Base-by-base conservation (phyloP, 352 stramenopile genomes). In the Phytophthora pseudosyringae region DNA sequence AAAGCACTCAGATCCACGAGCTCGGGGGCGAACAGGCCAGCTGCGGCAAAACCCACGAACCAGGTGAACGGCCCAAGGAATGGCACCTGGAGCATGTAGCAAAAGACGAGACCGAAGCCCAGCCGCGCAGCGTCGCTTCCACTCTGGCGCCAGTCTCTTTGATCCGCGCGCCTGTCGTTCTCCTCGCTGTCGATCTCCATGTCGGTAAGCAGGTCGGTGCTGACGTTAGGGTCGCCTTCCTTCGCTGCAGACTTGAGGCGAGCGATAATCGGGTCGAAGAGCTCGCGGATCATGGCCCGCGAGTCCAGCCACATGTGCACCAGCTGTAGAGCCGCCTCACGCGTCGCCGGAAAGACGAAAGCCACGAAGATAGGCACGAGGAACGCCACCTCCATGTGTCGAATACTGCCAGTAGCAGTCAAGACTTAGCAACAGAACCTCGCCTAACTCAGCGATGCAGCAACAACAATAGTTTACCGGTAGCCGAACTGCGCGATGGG, bases 1-100 rank as follows among this genome's bases (percentile, higher is more conserved):
- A 98, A 98, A 33, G 95, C 94, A 29, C 81, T 77, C 28, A 89
- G 58, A 28, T 89, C 77, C n/a, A 92, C 57, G 9, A 92, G 76
- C 44, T 92, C 83, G 1, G 83, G 81, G 0, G 83, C 74, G 49
- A 86, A 79, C 3, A 90, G 52, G 1, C 83, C 83, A 13, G 83
- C 83, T 4, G 81, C 75, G 29, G 83, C 74, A 49, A 92, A 92
- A 1, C 69, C 81, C 25, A 85, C 66, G 47, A 92, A 92, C 83
- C 83, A 92, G 21, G 80, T 65, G 33, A 92, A 88, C 12, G 83
- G 81, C 0, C 83, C 83, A 12, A 92, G 43, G 46, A 85, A 86
- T 13, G 81, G 82, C 9, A 90, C 18, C 46, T 89, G 71, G 16
- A 89, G 45, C 33, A 90, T 63, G 46, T 77, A 87, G 44, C 73